A percentile compares a stretch with the other conserved stretches of the same genome.
Evolutionary conservation across 2,329 filamentous ascomycete species (phyloP).

Genomic region (Trichoderma asperellum): DNA sequence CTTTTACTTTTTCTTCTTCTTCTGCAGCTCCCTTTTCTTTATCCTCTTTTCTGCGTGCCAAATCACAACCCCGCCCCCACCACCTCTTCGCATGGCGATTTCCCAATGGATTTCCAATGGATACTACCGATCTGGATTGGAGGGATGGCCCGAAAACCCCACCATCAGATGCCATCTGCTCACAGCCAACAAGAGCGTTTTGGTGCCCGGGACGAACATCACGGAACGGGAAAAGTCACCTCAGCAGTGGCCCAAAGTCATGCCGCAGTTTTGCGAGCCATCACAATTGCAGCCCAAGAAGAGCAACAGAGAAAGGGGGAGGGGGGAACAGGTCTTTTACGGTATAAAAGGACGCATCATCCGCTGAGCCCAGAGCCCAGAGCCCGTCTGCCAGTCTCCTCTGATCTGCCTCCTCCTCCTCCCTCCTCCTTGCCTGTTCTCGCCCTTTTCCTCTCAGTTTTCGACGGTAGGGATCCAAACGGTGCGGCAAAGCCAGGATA

Average conservation of each 20-base stretch:
- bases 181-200: slow-evolving; percentile 21
- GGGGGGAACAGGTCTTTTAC: background rate
- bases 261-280: slow-evolving; percentile 19
- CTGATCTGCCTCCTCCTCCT: background rate
- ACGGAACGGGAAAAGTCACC: slow-evolving; percentile 19
- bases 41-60: background rate
- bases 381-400: background rate
- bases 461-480: background rate
- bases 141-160: slow-evolving; percentile 25
- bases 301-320: background rate
- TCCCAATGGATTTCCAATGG: slow-evolving; percentile 24
- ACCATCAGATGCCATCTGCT: slow-evolving; percentile 28
- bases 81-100: slow-evolving; percentile 23
- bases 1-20: background rate
- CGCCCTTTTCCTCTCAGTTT: background rate
- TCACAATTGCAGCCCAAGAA: slow-evolving; percentile 23
- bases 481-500: background rate
- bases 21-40: background rate
- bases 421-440: background rate
- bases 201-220: slow-evolving; percentile 6
- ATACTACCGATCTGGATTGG: slow-evolving; percentile 21
- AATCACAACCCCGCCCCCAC: slow-evolving; percentile 26
- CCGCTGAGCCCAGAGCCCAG: background rate
- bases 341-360: slow-evolving; percentile 26
- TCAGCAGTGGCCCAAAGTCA: slow-evolving; percentile 2